Evolutionary conservation across 306 rosid species (phyloP).

Genomic region (Alnus glutinosa): DNA sequence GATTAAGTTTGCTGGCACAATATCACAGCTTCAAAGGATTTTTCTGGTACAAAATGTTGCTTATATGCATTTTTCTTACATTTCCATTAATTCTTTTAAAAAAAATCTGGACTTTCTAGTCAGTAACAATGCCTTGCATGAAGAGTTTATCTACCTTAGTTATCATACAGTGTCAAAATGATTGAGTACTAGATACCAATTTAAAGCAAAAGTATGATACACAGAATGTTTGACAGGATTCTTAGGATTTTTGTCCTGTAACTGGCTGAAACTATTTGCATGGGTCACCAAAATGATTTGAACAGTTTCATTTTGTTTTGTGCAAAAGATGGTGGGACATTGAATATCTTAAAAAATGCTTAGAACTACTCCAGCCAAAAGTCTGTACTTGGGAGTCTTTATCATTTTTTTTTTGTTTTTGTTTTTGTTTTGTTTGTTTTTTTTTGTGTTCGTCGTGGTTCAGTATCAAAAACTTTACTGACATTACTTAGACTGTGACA

Average conservation of each 20-base stretch:
- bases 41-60: constrained; percentile 65
- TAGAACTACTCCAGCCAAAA: too few species aligned
- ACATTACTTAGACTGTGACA: not conserved
- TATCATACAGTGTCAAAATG: not conserved
- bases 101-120: not conserved
- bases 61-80: constrained; percentile 23
- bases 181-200: not conserved
- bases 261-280: not conserved
- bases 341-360: not conserved
- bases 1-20: constrained; percentile 67
- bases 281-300: not conserved
- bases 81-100: not conserved
- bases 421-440: not conserved
- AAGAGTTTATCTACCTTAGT: not conserved
- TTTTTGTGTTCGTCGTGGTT: not conserved
- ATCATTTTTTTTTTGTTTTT: too few species aligned
- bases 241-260: not conserved
- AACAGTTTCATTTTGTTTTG: not conserved
- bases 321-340: not conserved
- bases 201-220: not conserved
- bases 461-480: not conserved
- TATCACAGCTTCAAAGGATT: constrained; percentile 91
- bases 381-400: not conserved
- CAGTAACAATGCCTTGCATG: not conserved
- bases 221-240: not conserved